phyloP scores from a whole-genome alignment of 441 rosid species.

The Gossypium gossypioides region DNA sequence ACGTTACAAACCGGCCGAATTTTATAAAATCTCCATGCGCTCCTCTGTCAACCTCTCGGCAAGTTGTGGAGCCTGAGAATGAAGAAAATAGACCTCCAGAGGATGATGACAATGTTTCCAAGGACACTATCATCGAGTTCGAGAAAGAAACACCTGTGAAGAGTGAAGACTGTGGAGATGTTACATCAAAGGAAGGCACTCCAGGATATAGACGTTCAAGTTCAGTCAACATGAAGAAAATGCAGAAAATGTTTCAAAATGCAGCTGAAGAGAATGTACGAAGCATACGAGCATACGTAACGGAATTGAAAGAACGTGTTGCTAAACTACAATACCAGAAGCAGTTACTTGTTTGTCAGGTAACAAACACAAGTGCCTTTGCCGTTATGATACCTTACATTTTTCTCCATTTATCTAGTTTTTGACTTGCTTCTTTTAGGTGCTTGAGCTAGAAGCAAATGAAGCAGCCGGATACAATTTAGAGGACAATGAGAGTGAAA shows the following conservation, averaged over 20 bases:
- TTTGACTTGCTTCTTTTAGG: constrained; percentile 30
- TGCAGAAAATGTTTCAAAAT: constrained; percentile 97
- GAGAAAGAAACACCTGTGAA: constrained; percentile 66
- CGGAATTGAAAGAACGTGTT: constrained; percentile 93
- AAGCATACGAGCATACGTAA: constrained; percentile 84
- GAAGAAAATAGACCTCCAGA: constrained; percentile 76
- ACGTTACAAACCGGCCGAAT: constrained; percentile 51
- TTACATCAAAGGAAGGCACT: constrained; percentile 71
- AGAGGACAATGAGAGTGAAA: constrained; percentile 44
- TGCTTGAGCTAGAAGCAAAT: constrained; percentile 90
- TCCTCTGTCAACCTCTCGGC: constrained; percentile 68
- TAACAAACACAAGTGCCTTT: constrained; percentile 7
- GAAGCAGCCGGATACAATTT: constrained; percentile 71
- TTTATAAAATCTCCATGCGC: constrained; percentile 87
- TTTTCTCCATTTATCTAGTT: neutral
- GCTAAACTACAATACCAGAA: constrained; percentile 96
- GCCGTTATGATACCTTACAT: neutral
- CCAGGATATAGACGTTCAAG: constrained; percentile 67
- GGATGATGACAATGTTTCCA: constrained; percentile 33
- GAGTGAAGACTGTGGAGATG: constrained; percentile 78
- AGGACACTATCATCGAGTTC: constrained; percentile 31
- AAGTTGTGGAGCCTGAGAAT: constrained; percentile 55
- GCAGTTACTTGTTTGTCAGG: constrained; percentile 98
- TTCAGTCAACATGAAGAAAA: constrained; percentile 93
- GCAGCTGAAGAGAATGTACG: constrained; percentile 98